Base-by-base conservation (phyloP, 371 early-diverging fungal genomes). In the Mucor velutinosus region DNA sequence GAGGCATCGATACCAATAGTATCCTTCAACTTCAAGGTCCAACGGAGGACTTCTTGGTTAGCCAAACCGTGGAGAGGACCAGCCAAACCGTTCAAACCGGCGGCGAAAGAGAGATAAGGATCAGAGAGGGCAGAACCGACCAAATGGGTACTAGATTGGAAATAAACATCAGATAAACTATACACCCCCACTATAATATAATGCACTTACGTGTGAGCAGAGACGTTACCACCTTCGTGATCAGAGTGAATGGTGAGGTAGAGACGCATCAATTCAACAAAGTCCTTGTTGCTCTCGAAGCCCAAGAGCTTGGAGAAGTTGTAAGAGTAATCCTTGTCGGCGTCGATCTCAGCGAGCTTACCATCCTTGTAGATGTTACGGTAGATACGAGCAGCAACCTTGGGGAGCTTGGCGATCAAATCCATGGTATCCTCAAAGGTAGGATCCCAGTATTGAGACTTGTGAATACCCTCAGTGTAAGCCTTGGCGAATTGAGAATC, bases 161-260 rank as follows among this genome's bases (percentile, higher is more conserved):
- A 53, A 47, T 25, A 60, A 29, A 5, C 12, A 33, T 45, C 5
- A 58, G 37, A 37, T 37, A 37, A 37, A 37, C 3, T 33, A 37
- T 14, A 37, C 37, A 37, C 7, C 37, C 37, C 37, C 37, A 37
- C 12, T 0, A 37, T 15, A 11, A 58, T 15, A 39, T 17, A n/a
- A 30, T 33, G 47, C 21, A 76, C 81, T 75, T 91, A 92, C 81
- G 94, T 92, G 85, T 92, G 93, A 65, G 95, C 95, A 60, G 91
- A 95, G 84, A 97, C 99, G 85, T 99, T 99, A 73, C 99, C 99
- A 85, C 99, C 99, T 89, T 99, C 99, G 91, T 99, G 99, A 84
- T 99, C 99, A 74, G 97, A 95, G 94, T 99, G 99, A 81, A 99
- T 98, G 80, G 95, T 95, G 78, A 99, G 87, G 90, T 99, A 99